Evolutionary conservation across 768 basidiomycete genomes (phyloP).

Genomic region (Suillus sp.): DNA sequence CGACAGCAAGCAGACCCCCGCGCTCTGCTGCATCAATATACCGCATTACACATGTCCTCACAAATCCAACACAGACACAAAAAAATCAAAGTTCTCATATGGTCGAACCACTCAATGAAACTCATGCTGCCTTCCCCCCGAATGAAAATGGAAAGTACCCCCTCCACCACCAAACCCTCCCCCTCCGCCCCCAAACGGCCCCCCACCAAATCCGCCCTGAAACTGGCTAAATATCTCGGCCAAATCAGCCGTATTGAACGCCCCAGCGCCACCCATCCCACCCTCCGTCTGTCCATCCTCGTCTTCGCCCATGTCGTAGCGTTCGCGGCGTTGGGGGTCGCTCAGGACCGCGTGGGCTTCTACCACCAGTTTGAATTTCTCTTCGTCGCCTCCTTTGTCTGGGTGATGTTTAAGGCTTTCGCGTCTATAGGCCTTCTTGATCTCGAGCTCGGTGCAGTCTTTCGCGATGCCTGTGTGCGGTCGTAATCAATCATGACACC

Average conservation of each 20-base stretch:
- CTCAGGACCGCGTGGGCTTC: conserved; percentile 85
- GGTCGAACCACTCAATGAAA: background rate
- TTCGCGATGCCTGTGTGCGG: conserved; percentile 43
- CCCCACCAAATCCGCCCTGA: conserved; percentile 39
- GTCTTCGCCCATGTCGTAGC: conserved; percentile 83
- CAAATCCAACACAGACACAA: background rate
- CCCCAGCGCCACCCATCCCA: conserved; percentile 43
- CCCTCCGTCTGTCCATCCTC: conserved; percentile 64
- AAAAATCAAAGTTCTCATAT: background rate
- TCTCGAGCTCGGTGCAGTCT: conserved; percentile 68
- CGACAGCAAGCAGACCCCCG: background rate
- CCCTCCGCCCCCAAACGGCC: conserved; percentile 30
- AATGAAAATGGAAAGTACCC: conserved; percentile 34
- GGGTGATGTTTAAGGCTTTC: conserved; percentile 87
- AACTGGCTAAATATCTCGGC: conserved; percentile 69
- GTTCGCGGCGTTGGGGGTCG: conserved; percentile 67
- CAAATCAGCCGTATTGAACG: conserved; percentile 53
- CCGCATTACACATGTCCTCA: background rate
- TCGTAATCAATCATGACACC: background rate
- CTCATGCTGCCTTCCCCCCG: conserved; percentile 7
- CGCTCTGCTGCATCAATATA: background rate
- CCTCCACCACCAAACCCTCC: conserved; percentile 23
- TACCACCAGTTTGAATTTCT: conserved; percentile 89
- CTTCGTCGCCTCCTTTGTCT: conserved; percentile 94
- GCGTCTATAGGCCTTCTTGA: conserved; percentile 90